A percentile compares a stretch with the other conserved stretches of the same genome.
Conservation (phyloP, 352 stramenopile species). For the Bremia lactucae region DNA sequence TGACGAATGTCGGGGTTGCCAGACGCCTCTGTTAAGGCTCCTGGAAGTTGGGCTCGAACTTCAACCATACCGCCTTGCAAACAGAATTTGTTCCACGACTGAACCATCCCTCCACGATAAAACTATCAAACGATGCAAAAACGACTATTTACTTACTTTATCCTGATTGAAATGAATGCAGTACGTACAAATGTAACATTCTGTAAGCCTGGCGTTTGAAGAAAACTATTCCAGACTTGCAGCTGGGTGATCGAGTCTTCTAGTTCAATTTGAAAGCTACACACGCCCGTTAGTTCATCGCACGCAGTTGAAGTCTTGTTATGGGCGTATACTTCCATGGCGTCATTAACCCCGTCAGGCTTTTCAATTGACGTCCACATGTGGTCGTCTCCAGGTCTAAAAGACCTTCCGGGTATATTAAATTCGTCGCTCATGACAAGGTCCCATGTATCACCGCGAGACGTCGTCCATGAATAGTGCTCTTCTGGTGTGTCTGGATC, state of each 20-base stretch:
- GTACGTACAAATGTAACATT: constrained; percentile 31
- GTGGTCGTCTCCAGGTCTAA: constrained; percentile 84
- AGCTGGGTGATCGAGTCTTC: constrained; percentile 21
- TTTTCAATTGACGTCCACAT: constrained; percentile 90
- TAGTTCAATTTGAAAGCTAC: constrained; percentile 32
- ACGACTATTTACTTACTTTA: background rate
- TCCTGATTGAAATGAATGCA: background rate
- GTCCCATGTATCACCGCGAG: constrained; percentile 54
- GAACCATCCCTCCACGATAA: constrained; percentile 78
- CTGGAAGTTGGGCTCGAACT: constrained; percentile 68
- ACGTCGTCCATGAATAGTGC: constrained; percentile 18
- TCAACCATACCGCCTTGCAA: constrained; percentile 87
- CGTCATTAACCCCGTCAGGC: constrained; percentile 85
- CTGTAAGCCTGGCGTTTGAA: constrained; percentile 21
- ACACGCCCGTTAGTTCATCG: constrained; percentile 14
- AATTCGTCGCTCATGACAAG: constrained; percentile 94
- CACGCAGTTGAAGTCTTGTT: constrained; percentile 48
- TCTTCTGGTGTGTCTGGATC: constrained; percentile 31
- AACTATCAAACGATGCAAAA: constrained; percentile 13
- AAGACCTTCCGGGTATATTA: constrained; percentile 66
- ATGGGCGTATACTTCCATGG: constrained; percentile 88
- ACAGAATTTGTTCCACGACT: constrained; percentile 91
- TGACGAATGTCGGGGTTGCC: constrained; percentile 36
- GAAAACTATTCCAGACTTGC: constrained; percentile 37
- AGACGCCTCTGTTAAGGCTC: constrained; percentile 28